Percentiles rank a stretch among this genome's conserved stretches.
Evolutionary conservation across 2,329 filamentous ascomycete genomes (phyloP).

Genomic region (Colletotrichum higginsianum): DNA sequence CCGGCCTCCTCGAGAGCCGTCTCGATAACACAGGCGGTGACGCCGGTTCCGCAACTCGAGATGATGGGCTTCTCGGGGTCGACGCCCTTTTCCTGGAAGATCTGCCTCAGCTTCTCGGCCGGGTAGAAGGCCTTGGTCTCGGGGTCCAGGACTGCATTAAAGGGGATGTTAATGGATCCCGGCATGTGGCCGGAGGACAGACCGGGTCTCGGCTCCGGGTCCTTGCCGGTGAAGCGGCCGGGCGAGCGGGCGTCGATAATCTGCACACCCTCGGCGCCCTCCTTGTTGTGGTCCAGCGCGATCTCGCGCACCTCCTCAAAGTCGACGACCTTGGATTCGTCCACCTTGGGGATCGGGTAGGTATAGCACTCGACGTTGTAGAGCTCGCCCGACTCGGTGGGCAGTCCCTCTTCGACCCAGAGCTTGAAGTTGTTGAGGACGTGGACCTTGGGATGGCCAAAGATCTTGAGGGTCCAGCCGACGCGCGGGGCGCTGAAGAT

Average conservation of each 20-base stretch:
- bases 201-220: slow-evolving; percentile 88
- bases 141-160: slow-evolving; percentile 84
- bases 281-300: slow-evolving; percentile 82
- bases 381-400: slow-evolving; percentile 84
- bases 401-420: slow-evolving; percentile 89
- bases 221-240: slow-evolving; percentile 85
- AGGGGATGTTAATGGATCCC: slow-evolving; percentile 85
- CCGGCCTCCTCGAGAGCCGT: slow-evolving; percentile 86
- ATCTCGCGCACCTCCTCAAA: slow-evolving; percentile 89
- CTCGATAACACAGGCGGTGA: slow-evolving; percentile 93
- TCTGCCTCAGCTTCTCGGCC: slow-evolving; percentile 76
- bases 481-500: slow-evolving; percentile 96
- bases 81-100: slow-evolving; percentile 86
- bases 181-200: slow-evolving; percentile 94
- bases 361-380: slow-evolving; percentile 76
- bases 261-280: slow-evolving; percentile 86
- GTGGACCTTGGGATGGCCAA: slow-evolving; percentile 91
- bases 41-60: slow-evolving; percentile 91
- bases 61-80: slow-evolving; percentile 87
- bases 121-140: slow-evolving; percentile 86
- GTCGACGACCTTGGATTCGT: slow-evolving; percentile 76
- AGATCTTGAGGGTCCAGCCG: slow-evolving; percentile 92
- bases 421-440: slow-evolving; percentile 94
- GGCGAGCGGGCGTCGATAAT: slow-evolving; percentile 88
- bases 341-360: slow-evolving; percentile 75